Conservation (phyloP, 2,329 filamentous ascomycete species). For the Aureobasidium vineae region DNA sequence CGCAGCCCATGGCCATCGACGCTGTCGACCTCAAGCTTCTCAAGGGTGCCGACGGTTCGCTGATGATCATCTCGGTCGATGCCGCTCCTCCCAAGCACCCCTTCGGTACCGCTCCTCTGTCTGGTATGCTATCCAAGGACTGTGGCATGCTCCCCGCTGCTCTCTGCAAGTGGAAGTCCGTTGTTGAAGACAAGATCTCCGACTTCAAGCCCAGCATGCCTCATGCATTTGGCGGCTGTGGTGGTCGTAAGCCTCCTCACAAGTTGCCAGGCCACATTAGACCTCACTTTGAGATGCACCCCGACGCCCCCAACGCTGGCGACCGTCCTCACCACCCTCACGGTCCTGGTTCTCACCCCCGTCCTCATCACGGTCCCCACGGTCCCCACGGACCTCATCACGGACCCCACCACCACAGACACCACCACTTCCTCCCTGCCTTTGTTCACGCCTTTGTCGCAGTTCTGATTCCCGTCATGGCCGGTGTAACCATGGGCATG, state of each 20-base stretch:
- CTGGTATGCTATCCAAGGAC: conserved; percentile 32
- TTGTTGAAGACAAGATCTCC: conserved; percentile 50
- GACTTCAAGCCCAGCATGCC: conserved; percentile 37
- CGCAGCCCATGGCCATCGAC: conserved; percentile 51
- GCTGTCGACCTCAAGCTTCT: conserved; percentile 61
- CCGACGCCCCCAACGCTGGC: neutral
- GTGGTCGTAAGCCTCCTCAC: conserved; percentile 30
- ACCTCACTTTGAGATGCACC: conserved; percentile 27
- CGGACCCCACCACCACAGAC: conserved; percentile 34
- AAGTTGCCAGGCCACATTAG: conserved; percentile 34
- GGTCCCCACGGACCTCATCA: conserved; percentile 27
- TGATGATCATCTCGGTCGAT: conserved; percentile 55
- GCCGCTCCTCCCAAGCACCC: conserved; percentile 30
- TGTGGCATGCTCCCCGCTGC: conserved; percentile 45
- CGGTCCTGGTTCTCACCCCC: conserved; percentile 7
- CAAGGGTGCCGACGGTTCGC: conserved; percentile 55
- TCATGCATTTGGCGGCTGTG: conserved; percentile 32
- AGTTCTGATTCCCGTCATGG: conserved; percentile 64
- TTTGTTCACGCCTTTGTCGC: conserved; percentile 58
- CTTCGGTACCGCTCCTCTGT: conserved; percentile 25
- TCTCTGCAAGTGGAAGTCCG: conserved; percentile 57
- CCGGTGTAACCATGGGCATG: conserved; percentile 68
- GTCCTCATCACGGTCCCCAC: conserved; percentile 19
- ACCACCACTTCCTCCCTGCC: conserved; percentile 41
- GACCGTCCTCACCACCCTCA: conserved; percentile 30